Evolutionary conservation across 768 basidiomycete genomes (phyloP), one percentile per base, ranked within the genome.

Genomic region (Glaciozyma antarctica): DNA sequence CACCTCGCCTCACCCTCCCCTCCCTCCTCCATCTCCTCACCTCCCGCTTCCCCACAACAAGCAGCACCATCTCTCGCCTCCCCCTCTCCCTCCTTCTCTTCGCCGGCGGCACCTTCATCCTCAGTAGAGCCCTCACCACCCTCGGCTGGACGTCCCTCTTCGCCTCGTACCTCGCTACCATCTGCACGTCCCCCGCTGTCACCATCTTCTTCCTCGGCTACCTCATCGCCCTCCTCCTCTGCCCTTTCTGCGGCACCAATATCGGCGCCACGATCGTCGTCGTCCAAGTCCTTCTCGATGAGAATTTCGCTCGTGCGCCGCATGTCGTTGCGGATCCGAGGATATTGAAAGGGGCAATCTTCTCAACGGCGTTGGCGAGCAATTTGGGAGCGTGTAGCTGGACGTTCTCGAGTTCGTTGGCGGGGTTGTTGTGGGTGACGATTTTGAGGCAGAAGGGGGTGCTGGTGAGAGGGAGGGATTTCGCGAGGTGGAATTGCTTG

Each of bases 371-470:
- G 10, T 81, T 95, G 0, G 87, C 88, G 4, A 87, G 85, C 62
- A 95, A 95, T 76, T 86, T 90, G 43, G 93, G 93, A 17, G 93
- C 93, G 2, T 87, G 93, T 70, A 87, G 85, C 67, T 86, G 88
- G 74, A 88, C 89, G 13, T 93, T 92, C 74, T 86, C 86, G 8
- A 89, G 88, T 1, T 89, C 87, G 61, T 82, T 95, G 21, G 91
- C 90, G 0, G 92, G 92, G 0, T 78, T 98, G 51, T 79, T 95
- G 21, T 97, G 93, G 92, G 77, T 80, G 26, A 74, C 78, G 21
- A 90, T 94, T 62, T 77, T 94, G 61, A 73, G 75, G 64, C 85
- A 88, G 75, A 93, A 90, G 76, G 82, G 81, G 1, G 85, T 90
- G 52, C 69, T 72, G 5, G 81, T 95, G 22, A 79, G 71, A 34